These are phyloP conservation scores for Penicillium manginii DNA, from an alignment of 495 filamentous ascomycete genomes.

Conservation along the genomic window DNA sequence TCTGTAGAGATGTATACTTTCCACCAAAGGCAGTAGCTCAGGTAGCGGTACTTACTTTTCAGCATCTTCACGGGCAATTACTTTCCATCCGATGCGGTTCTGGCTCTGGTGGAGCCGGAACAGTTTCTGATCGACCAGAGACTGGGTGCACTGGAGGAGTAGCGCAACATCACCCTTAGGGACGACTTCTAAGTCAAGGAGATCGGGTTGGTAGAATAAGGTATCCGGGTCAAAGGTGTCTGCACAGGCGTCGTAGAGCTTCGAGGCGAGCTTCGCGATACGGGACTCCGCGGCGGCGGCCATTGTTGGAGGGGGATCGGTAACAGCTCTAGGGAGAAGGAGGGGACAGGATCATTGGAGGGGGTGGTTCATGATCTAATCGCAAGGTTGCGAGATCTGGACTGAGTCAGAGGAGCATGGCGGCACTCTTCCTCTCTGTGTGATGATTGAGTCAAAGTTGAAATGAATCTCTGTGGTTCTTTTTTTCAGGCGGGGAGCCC, in stretches of 20 bases:
- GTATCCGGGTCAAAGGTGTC: conserved; percentile 48
- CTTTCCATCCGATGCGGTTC: conserved; percentile 64
- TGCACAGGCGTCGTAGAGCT: conserved; percentile 49
- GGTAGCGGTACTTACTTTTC: conserved; percentile 56
- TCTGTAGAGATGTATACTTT: background rate
- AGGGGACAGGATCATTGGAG: conserved; percentile 8
- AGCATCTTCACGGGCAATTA: conserved; percentile 69
- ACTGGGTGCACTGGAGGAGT: conserved; percentile 63
- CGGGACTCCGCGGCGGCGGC: conserved; percentile 39
- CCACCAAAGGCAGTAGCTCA: background rate
- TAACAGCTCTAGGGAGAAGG: conserved; percentile 8
- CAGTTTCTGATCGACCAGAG: conserved; percentile 66
- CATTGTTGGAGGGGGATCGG: conserved; percentile 30
- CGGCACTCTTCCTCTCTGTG: background rate
- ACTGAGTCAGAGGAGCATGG: conserved; percentile 29
- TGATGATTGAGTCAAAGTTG: conserved; percentile 23
- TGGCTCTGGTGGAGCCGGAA: conserved; percentile 61
- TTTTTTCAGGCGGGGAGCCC: conserved; percentile 37
- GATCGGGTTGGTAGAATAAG: conserved; percentile 68
- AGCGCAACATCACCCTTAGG: conserved; percentile 60
- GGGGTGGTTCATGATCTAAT: conserved; percentile 28
- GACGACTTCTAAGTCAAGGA: conserved; percentile 63
- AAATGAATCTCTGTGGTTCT: conserved; percentile 29
- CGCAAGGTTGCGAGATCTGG: conserved; percentile 32
- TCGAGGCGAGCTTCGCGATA: conserved; percentile 44